These are phyloP conservation scores for Pezicula radicicola DNA, from an alignment of 2,329 filamentous ascomycete species.

Conservation along the genomic window DNA sequence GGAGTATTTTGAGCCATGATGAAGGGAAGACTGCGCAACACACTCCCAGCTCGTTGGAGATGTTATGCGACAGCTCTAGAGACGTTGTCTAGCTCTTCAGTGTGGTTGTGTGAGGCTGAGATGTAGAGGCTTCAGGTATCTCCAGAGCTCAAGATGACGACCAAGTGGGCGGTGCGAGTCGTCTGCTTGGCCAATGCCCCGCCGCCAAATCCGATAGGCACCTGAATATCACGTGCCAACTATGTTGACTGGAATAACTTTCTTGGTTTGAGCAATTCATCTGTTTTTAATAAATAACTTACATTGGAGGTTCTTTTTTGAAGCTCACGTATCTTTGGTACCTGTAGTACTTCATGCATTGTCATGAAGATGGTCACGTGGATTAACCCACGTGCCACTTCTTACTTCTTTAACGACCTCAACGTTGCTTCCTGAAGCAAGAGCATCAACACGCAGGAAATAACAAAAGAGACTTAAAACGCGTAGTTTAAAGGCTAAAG, in stretches of 20 bases:
- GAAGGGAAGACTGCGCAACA: conserved; percentile 24
- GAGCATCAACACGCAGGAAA: too few relatives aligned
- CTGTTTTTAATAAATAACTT: too few relatives aligned
- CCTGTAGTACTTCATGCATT: too few relatives aligned
- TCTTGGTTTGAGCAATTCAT: too few relatives aligned
- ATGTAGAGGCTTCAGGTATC: background rate
- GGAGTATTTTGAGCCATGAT: conserved; percentile 97
- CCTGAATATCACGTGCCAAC: background rate
- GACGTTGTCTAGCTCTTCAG: background rate
- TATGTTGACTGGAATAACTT: too few relatives aligned
- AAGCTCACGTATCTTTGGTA: too few relatives aligned
- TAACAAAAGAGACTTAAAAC: background rate
- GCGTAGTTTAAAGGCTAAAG: background rate
- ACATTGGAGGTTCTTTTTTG: too few relatives aligned
- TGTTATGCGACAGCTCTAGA: conserved; percentile 25
- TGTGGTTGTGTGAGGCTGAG: background rate
- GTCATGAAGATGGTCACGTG: too few relatives aligned
- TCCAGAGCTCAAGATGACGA: conserved; percentile 13
- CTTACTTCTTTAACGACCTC: too few relatives aligned
- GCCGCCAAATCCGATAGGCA: background rate
- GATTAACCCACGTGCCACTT: too few relatives aligned
- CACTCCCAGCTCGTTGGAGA: conserved; percentile 20
- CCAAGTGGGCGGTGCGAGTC: conserved; percentile 12
- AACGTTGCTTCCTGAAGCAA: too few relatives aligned
- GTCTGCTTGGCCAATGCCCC: conserved; percentile 13